Evolutionary conservation across 78 protist genomes (phyloP).

Genomic region (Isochrysis galbana): DNA sequence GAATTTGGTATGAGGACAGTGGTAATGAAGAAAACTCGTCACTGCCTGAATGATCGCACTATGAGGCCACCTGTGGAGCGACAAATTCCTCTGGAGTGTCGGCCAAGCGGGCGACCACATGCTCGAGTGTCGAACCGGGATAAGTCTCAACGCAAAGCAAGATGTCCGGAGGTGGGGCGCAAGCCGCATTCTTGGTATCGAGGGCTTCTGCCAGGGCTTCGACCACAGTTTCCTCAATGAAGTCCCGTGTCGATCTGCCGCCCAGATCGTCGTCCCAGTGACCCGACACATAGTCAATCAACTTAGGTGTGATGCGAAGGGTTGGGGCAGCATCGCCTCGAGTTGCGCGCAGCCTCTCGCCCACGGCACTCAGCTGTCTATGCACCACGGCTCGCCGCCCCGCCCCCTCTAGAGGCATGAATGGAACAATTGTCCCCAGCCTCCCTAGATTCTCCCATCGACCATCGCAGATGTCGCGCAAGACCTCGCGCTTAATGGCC

Average conservation of each 20-base stretch:
- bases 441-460: conserved; percentile 2
- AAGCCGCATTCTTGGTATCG: neutral
- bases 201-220: neutral
- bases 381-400: neutral
- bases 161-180: neutral
- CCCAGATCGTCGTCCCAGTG: conserved; percentile 9
- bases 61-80: neutral
- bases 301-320: neutral
- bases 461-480: neutral
- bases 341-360: neutral
- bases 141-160: neutral
- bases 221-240: neutral
- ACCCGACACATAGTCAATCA: neutral
- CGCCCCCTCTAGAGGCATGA: neutral
- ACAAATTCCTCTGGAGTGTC: neutral
- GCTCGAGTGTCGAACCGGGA: neutral
- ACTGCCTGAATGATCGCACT: no score
- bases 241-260: conserved; percentile 22
- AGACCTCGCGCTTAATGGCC: neutral
- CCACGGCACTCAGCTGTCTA: neutral
- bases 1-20: no score
- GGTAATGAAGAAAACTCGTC: no score
- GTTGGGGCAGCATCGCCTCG: neutral
- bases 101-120: neutral
- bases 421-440: neutral